Base-by-base conservation (phyloP, 495 filamentous ascomycete genomes). In the Talaromyces liani region DNA sequence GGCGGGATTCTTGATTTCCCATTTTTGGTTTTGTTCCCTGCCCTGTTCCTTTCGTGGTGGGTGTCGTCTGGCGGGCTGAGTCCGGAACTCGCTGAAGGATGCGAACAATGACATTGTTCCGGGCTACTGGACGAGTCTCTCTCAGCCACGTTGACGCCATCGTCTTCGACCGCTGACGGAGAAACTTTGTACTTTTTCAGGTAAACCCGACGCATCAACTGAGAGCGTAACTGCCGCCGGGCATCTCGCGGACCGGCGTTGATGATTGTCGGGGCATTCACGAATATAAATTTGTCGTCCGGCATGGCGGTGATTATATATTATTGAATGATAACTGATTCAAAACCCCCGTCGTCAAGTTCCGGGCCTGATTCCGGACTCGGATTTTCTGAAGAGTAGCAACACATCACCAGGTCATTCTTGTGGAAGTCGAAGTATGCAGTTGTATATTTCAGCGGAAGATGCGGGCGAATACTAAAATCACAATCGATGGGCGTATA, bases 191-290 rank as follows among this genome's bases (percentile, higher is more conserved):
- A 62, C 18, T 62, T 62, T 20, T 53, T 49, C 10, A 62, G 29
- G 41, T 62, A 62, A 20, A 62, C 60, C 7, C 60, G 60, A 54
- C 60, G 60, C 60, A 62, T 62, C 45, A 62, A 53, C 47, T 62
- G 60, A 51, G 60, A 62, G 7, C 60, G 60, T 8, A 62, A 49
- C 14, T 62, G 24, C n/a, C 60, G 60, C 24, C 60, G 60, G 33
- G 60, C 60, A 54, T 62, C 60, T 22, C 60, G 60, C 12, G 60
- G 60, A 2, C 60, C 60, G 22, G 60, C 60, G 45, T 62, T 62
- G 9, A 62, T 54, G 47, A 62, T 62, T 10, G 60, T 62, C 24
- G 60, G 60, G 20, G 60, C 60, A 41, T 62, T 62, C 18, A 62
- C 60, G 47, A 62, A 62, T 25, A 62, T 62, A 20, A 62, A 62